Base-by-base conservation (phyloP, 805 yeast species). In the Saturnispora galanensis region DNA sequence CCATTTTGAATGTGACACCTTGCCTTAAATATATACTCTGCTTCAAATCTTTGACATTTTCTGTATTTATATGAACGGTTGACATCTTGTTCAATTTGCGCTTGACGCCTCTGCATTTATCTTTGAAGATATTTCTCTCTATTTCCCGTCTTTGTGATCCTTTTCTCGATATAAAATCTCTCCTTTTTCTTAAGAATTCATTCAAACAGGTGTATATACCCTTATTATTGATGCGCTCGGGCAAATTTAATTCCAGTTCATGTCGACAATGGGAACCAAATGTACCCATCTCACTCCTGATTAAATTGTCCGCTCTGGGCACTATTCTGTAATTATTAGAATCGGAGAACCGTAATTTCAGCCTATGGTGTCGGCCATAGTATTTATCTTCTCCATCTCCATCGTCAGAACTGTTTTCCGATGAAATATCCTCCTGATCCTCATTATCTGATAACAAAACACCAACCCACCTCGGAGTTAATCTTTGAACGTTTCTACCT, bases 21-120 rank as follows among this genome's bases (percentile, higher is more conserved):
- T 31, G 41, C 30, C 33, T 43, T 17, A 43, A 31, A 29, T 43
- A 43, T 13, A 37, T n/a, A 11, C 41, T 43, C 12, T 33, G 32
- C 46, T 38, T 43, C 7, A 43, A 17, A 8, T 37, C 45, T 3
- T 32, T 10, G 7, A 13, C 16, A 11, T 28, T 31, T 4, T 10
- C 10, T 11, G 36, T 37, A 32, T 31, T 37, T 9, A 31, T n/a
- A 37, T 13, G 15, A 10, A 13, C 11, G 6, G 11, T 18, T 12
- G 18, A n/a, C 5, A 7, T 8, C 3, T 9, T 36, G 15, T 35
- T 26, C n/a, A 35, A 31, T 10, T 42, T 42, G 9, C 45, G 30
- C 31, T 42, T 42, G 29, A 35, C 15, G 4, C 45, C 45, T 17
- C 40, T 42, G 21, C 8, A 12, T 5, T 11, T 34, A 5, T 28